Evolutionary conservation across 2,329 filamentous ascomycete species (phyloP).

Genomic region (Aspergillus puulaauensis): DNA sequence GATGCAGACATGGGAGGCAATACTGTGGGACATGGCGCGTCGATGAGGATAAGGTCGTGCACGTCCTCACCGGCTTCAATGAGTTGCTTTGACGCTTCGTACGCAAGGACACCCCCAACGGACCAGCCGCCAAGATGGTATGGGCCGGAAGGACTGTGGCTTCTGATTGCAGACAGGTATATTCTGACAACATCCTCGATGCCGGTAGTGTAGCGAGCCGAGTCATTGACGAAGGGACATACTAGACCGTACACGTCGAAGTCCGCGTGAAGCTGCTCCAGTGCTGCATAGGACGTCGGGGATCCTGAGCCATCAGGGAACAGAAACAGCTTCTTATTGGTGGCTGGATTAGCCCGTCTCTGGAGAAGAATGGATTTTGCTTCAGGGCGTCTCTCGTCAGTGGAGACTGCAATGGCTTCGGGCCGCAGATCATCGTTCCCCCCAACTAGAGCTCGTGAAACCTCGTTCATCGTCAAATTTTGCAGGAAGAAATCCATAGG

Average conservation of each 20-base stretch:
- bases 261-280: constrained; percentile 24
- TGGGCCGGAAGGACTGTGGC: constrained; percentile 38
- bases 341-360: neutral
- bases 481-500: no score
- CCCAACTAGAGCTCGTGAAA: no score
- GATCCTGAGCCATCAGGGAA: constrained; percentile 47
- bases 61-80: constrained; percentile 50
- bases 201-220: constrained; percentile 20
- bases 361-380: no score
- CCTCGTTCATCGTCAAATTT: no score
- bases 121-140: constrained; percentile 68
- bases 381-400: no score
- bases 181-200: constrained; percentile 21
- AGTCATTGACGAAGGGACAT: constrained; percentile 20
- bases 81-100: constrained; percentile 61
- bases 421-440: no score
- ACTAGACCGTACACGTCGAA: neutral
- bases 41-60: constrained; percentile 54
- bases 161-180: constrained; percentile 37
- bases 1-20: no score
- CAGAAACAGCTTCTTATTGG: constrained; percentile 29
- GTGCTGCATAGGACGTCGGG: constrained; percentile 43
- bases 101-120: constrained; percentile 67
- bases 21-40: neutral
- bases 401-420: no score